These are phyloP conservation scores for Xylaria sp. DNA, from an alignment of 2,329 filamentous ascomycete species.

Conservation along the genomic window DNA sequence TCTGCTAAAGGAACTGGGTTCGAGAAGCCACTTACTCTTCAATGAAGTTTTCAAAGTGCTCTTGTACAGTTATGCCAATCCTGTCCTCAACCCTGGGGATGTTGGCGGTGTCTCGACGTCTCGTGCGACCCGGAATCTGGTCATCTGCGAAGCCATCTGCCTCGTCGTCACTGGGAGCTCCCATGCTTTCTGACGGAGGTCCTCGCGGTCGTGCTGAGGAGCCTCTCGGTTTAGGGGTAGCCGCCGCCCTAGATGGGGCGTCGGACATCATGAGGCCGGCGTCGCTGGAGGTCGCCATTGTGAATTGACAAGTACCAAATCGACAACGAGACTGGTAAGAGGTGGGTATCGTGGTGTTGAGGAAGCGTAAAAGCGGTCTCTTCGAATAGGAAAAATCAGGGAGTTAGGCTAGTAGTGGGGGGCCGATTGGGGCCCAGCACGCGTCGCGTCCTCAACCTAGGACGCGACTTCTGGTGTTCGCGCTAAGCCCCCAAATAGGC, in stretches of 20 bases:
- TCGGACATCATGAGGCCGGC: conserved; percentile 62
- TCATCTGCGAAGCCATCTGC: conserved; percentile 66
- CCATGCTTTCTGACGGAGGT: conserved; percentile 65
- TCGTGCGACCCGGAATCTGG: conserved; percentile 57
- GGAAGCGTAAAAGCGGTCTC: neutral
- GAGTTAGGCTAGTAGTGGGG: conserved; percentile 17
- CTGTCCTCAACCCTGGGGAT: conserved; percentile 76
- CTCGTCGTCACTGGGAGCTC: conserved; percentile 64
- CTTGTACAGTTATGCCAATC: conserved; percentile 73
- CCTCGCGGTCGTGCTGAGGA: conserved; percentile 59
- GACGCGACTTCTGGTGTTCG: conserved; percentile 20
- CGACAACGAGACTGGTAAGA: neutral
- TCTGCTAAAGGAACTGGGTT: neutral
- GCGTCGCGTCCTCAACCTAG: conserved; percentile 13
- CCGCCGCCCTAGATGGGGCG: conserved; percentile 45
- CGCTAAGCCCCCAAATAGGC: neutral
- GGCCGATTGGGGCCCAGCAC: conserved; percentile 12
- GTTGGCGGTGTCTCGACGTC: conserved; percentile 50
- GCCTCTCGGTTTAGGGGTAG: conserved; percentile 51
- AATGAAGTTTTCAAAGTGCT: conserved; percentile 78
- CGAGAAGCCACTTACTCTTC: conserved; percentile 60
- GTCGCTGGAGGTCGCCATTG: conserved; percentile 59
- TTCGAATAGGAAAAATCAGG: conserved; percentile 15
- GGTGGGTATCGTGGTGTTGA: conserved; percentile 3
- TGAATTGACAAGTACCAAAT: conserved; percentile 4